Evolutionary conservation across 2,329 filamentous ascomycete genomes (phyloP).

Genomic region (Stemphylium vesicarium): DNA sequence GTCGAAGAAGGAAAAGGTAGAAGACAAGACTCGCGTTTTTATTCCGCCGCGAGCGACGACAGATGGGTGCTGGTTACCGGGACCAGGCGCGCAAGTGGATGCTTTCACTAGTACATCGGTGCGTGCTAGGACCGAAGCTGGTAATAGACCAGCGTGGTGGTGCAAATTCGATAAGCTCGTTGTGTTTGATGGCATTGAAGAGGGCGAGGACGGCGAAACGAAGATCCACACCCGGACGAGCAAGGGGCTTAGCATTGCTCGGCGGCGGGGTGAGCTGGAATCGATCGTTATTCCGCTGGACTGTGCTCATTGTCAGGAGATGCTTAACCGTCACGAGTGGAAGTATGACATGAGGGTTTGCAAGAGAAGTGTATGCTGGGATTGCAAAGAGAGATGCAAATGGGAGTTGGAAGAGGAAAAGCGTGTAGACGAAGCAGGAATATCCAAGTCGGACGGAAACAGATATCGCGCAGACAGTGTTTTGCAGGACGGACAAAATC

Average conservation of each 20-base stretch:
- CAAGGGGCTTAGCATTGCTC: conserved; percentile 42
- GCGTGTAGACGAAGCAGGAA: background rate
- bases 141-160: conserved; percentile 41
- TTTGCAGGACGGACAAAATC: conserved; percentile 25
- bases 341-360: conserved; percentile 45
- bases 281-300: conserved; percentile 41
- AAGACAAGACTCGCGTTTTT: conserved; percentile 33
- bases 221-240: conserved; percentile 34
- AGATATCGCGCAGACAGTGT: conserved; percentile 42
- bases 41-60: conserved; percentile 33
- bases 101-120: conserved; percentile 37
- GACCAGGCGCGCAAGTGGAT: conserved; percentile 26
- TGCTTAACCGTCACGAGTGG: conserved; percentile 44
- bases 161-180: conserved; percentile 45
- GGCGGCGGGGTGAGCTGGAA: conserved; percentile 36
- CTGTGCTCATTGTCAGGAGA: conserved; percentile 42
- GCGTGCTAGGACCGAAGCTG: conserved; percentile 33
- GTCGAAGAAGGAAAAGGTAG: conserved; percentile 22
- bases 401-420: conserved; percentile 29
- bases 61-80: conserved; percentile 40
- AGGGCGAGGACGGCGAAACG: conserved; percentile 13
- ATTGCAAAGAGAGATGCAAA: conserved; percentile 41
- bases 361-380: conserved; percentile 43
- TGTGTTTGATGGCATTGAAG: conserved; percentile 39
- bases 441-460: conserved; percentile 21